Conservation (phyloP, 148 eudicot species). For the Drosera capensis region DNA sequence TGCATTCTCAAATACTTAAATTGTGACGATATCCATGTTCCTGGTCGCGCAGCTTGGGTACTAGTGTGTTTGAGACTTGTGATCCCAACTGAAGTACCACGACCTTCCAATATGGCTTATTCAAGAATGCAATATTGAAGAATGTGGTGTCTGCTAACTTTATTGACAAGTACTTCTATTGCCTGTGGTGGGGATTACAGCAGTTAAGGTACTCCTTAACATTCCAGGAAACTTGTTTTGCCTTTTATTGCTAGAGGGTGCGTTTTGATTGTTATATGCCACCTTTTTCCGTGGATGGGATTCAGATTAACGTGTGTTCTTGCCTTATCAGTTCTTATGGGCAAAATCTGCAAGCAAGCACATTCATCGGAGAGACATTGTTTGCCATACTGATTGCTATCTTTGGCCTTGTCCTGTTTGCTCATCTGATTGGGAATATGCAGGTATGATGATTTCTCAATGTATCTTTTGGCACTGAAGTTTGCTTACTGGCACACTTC, state of each 20-base stretch:
- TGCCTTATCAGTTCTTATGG: slow-evolving; percentile 67
- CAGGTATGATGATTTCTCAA: slow-evolving; percentile 36
- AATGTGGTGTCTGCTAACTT: slow-evolving; percentile 58
- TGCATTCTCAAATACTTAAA: slow-evolving; percentile 46
- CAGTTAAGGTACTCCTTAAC: slow-evolving; percentile 48
- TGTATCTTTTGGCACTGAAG: neutral
- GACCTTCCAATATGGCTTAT: slow-evolving; percentile 57
- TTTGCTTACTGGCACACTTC: neutral
- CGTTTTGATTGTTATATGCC: neutral
- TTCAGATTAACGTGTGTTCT: neutral
- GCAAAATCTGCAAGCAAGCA: slow-evolving; percentile 77
- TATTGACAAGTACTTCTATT: slow-evolving; percentile 73
- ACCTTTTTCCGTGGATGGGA: neutral
- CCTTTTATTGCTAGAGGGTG: neutral
- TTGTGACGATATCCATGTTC: slow-evolving; percentile 23
- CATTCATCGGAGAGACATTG: slow-evolving; percentile 73
- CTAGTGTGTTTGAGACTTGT: slow-evolving; percentile 47
- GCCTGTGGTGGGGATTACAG: slow-evolving; percentile 98
- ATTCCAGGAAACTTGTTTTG: neutral
- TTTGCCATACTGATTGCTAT: slow-evolving; percentile 95
- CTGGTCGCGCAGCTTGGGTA: slow-evolving; percentile 51
- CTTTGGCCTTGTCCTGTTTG: slow-evolving; percentile 79
- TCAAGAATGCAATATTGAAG: slow-evolving; percentile 53
- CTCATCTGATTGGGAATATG: slow-evolving; percentile 98
- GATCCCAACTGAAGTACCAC: slow-evolving; percentile 28